These are phyloP conservation scores for Neofusicoccum ribis DNA, from an alignment of 2,329 filamentous ascomycete genomes.

Conservation along the genomic window DNA sequence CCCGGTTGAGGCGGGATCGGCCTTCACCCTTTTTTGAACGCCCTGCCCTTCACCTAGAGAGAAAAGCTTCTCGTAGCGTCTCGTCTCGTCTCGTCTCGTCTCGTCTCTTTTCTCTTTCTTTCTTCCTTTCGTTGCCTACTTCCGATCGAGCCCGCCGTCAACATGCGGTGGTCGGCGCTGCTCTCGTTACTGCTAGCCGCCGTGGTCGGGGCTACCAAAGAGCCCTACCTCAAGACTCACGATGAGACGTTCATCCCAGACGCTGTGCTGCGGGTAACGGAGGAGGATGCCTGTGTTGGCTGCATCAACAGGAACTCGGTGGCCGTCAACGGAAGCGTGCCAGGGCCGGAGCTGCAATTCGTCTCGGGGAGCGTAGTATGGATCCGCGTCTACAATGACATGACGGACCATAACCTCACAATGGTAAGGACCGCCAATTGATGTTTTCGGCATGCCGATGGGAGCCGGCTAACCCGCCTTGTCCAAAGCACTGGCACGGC, in stretches of 20 bases:
- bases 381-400: constrained; percentile 62
- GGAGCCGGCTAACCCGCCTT: neutral
- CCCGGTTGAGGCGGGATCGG: neutral
- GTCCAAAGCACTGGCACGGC: constrained; percentile 65
- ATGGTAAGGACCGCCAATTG: constrained; percentile 42
- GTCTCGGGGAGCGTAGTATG: constrained; percentile 50
- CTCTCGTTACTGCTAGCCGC: neutral
- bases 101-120: neutral
- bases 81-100: neutral
- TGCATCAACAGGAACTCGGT: constrained; percentile 51
- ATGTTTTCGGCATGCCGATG: neutral
- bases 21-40: neutral
- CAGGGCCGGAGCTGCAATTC: constrained; percentile 53
- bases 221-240: constrained; percentile 19
- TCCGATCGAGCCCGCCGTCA: neutral
- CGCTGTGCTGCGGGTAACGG: constrained; percentile 48
- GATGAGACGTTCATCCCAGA: constrained; percentile 42
- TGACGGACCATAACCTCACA: constrained; percentile 56
- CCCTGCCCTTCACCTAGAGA: neutral
- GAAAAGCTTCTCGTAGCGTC: neutral
- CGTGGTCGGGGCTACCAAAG: neutral
- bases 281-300: constrained; percentile 44
- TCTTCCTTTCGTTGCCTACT: neutral
- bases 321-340: constrained; percentile 55
- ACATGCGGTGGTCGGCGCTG: neutral